A percentile compares a stretch with the other conserved stretches of the same genome.
phyloP scores from a whole-genome alignment of 78 protist species.

The Dictyostelium citrinum region DNA sequence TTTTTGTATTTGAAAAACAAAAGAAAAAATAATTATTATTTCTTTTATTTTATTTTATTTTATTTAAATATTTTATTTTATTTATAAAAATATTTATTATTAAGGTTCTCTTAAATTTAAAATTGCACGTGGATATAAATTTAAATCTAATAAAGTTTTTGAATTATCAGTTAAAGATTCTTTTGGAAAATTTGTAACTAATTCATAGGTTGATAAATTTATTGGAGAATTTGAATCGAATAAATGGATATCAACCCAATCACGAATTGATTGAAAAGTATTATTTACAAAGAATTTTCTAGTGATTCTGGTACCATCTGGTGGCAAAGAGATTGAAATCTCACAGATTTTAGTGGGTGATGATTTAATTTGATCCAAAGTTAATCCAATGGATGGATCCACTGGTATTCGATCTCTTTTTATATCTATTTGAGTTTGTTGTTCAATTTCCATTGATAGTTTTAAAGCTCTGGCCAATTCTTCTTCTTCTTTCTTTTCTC shows the following conservation, averaged over 20 bases:
- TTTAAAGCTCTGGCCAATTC: slow-evolving; percentile 22
- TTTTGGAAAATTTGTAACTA: slow-evolving; percentile 55
- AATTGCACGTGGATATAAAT: slow-evolving; percentile 46
- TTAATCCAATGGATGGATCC: slow-evolving; percentile 22
- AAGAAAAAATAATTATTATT: no score
- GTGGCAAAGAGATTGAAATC: slow-evolving; percentile 23
- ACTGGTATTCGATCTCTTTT: not conserved
- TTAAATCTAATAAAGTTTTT: slow-evolving; percentile 40
- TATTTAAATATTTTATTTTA: not conserved
- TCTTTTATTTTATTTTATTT: not conserved
- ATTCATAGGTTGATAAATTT: slow-evolving; percentile 40
- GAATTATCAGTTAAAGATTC: slow-evolving; percentile 32
- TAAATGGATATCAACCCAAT: slow-evolving; percentile 56
- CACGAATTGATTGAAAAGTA: slow-evolving; percentile 30
- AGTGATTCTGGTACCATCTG: slow-evolving; percentile 57
- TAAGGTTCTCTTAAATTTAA: slow-evolving; percentile 63
- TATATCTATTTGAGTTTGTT: not conserved
- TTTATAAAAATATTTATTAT: not conserved
- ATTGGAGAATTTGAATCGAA: not conserved
- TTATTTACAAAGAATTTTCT: slow-evolving; percentile 52
- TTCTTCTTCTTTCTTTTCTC: slow-evolving; percentile 9
- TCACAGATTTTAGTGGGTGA: slow-evolving; percentile 35
- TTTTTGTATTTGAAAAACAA: no score
- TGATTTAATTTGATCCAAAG: slow-evolving; percentile 22
- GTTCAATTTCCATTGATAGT: slow-evolving; percentile 13